Percentiles rank a stretch among this genome's conserved stretches.
These are phyloP conservation scores for Cryphonectria carpinicola DNA, from an alignment of 2,329 filamentous ascomycete genomes.

Conservation along the genomic window DNA sequence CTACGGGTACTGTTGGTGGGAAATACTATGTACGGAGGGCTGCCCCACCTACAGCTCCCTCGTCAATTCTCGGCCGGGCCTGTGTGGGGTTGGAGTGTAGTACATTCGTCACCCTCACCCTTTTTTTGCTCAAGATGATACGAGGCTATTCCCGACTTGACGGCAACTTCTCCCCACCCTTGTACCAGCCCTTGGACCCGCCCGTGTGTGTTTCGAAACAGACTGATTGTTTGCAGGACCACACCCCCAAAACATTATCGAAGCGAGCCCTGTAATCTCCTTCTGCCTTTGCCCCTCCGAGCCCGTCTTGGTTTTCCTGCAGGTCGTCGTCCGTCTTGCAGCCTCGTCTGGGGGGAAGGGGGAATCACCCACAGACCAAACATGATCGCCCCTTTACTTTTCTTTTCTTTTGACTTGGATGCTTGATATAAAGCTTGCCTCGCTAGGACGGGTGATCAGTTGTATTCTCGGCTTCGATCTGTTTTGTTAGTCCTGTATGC, in stretches of 20 bases:
- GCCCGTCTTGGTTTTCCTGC: not conserved
- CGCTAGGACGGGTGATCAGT: not conserved
- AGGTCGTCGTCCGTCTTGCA: conserved; percentile 1
- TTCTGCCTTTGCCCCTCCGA: not conserved
- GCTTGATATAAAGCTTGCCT: conserved; percentile 12
- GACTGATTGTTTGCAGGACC: not conserved
- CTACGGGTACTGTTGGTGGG: not conserved
- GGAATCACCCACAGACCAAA: not conserved
- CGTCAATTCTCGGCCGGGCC: not conserved
- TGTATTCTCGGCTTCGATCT: not conserved
- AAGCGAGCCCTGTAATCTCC: conserved; percentile 16
- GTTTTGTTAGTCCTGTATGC: conserved; percentile 9
- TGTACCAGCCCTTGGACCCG: not conserved
- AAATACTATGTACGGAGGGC: not conserved
- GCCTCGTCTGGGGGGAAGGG: not conserved
- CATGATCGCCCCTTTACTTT: not conserved
- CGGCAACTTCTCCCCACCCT: not conserved
- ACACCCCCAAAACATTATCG: conserved; percentile 8
- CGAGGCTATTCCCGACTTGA: conserved; percentile 20
- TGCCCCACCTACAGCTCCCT: not conserved
- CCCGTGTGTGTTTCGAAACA: conserved; percentile 11
- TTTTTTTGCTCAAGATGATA: conserved; percentile 13
- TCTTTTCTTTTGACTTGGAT: not conserved
- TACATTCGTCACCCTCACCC: conserved; percentile 1
- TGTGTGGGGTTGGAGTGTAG: conserved; percentile 15